These are phyloP conservation scores for Tricholoma bakamatsutake DNA, from an alignment of 768 basidiomycete species.

Conservation along the genomic window DNA sequence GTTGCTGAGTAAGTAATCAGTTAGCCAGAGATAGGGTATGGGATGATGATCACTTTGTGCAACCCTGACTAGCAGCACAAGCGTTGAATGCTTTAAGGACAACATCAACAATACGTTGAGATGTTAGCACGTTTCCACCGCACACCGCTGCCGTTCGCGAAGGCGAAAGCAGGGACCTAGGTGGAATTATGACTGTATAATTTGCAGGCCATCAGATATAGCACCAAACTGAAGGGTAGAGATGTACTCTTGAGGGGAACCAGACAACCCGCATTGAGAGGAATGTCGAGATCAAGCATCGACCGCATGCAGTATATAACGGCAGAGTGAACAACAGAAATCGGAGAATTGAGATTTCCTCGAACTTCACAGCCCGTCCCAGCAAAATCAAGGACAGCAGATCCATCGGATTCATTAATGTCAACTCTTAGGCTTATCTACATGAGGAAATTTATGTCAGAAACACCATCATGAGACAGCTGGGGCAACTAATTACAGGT, in stretches of 20 bases:
- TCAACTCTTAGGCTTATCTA: conserved; percentile 73
- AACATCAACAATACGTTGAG: conserved; percentile 92
- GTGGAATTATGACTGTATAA: conserved; percentile 65
- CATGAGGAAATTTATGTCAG: background rate
- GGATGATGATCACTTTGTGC: conserved; percentile 65
- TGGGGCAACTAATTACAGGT: conserved; percentile 43
- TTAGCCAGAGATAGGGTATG: conserved; percentile 2
- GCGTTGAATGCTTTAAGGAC: conserved; percentile 91
- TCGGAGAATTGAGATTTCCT: conserved; percentile 80
- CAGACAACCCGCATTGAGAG: conserved; percentile 90
- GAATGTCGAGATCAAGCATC: conserved; percentile 84
- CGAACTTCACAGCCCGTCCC: conserved; percentile 82
- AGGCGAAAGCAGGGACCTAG: conserved; percentile 73
- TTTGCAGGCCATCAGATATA: background rate
- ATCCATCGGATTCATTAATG: conserved; percentile 69
- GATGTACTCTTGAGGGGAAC: conserved; percentile 71
- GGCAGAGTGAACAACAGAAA: conserved; percentile 82
- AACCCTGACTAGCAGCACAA: conserved; percentile 88
- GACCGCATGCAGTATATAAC: conserved; percentile 87
- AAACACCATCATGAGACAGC: background rate
- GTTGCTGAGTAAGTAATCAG: conserved; percentile 43
- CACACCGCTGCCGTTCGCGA: conserved; percentile 87
- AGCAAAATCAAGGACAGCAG: conserved; percentile 79
- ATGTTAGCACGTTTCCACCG: conserved; percentile 88
- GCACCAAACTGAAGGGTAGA: background rate